These are phyloP conservation scores for Colletotrichum eleusines DNA, from an alignment of 2,329 filamentous ascomycete species.

Conservation along the genomic window DNA sequence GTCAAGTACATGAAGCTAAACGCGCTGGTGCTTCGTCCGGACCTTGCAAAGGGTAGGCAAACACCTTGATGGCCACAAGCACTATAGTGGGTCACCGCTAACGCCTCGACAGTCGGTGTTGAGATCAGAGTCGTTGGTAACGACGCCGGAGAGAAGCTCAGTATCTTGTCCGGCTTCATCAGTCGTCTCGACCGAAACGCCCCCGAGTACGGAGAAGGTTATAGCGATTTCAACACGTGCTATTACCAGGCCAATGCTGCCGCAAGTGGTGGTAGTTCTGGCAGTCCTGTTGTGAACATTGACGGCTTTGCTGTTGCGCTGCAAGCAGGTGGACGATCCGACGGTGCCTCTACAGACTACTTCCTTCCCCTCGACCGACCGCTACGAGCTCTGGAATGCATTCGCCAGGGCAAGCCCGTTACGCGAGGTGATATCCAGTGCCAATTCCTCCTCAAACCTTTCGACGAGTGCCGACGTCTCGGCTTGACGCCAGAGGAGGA, in stretches of 20 bases:
- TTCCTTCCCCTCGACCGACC: slow-evolving; percentile 95
- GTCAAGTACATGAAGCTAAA: slow-evolving; percentile 97
- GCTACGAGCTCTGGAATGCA: slow-evolving; percentile 85
- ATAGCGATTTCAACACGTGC: slow-evolving; percentile 95
- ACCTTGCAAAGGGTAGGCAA: slow-evolving; percentile 75
- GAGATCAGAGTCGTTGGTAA: slow-evolving; percentile 99
- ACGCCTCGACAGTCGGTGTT: slow-evolving; percentile 73
- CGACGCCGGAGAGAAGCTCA: slow-evolving; percentile 97
- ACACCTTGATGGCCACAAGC: slow-evolving; percentile 34
- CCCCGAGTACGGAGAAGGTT: slow-evolving; percentile 96
- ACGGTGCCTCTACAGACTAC: slow-evolving; percentile 97
- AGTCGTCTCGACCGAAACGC: slow-evolving; percentile 96
- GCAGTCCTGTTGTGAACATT: slow-evolving; percentile 96
- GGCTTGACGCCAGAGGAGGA: slow-evolving; percentile 90
- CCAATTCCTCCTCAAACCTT: slow-evolving; percentile 96
- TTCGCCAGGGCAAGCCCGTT: slow-evolving; percentile 80
- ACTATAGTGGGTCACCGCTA: slow-evolving; percentile 17
- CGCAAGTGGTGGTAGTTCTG: slow-evolving; percentile 97
- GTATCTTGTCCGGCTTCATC: slow-evolving; percentile 97
- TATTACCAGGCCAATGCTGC: slow-evolving; percentile 99
- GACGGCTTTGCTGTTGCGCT: slow-evolving; percentile 92
- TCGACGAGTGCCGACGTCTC: slow-evolving; percentile 93
- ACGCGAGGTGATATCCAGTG: slow-evolving; percentile 97
- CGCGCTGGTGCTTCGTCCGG: slow-evolving; percentile 83
- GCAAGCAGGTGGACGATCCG: slow-evolving; percentile 92